phyloP scores from a whole-genome alignment of 2,329 filamentous ascomycete genomes.

The Paracorniculantispora psalliotae region DNA sequence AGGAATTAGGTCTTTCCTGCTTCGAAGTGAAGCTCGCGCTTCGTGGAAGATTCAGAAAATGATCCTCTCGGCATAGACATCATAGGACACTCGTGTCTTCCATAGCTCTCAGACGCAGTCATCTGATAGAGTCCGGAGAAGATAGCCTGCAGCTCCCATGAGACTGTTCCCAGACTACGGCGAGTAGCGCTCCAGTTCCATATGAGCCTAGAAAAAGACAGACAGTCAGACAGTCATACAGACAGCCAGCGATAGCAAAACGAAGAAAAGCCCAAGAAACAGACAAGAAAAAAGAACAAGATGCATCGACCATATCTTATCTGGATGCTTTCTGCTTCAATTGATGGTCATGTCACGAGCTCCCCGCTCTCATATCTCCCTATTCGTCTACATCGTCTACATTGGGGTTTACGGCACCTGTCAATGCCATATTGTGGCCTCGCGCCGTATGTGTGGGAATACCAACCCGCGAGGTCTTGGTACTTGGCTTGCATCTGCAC shows the following conservation, averaged over 20 bases:
- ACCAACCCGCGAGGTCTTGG: background rate
- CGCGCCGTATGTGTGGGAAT: background rate
- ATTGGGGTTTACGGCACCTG: background rate
- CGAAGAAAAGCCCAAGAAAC: slow-evolving; percentile 20
- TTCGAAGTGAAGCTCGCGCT: background rate
- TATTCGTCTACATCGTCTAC: slow-evolving; percentile 18
- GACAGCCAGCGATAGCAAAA: slow-evolving; percentile 59
- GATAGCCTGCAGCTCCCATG: slow-evolving; percentile 33
- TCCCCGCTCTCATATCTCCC: slow-evolving; percentile 38
- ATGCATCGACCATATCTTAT: slow-evolving; percentile 38
- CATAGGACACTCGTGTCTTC: slow-evolving; percentile 32
- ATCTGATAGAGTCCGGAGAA: slow-evolving; percentile 39
- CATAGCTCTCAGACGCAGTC: slow-evolving; percentile 44
- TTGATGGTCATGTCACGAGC: slow-evolving; percentile 10
- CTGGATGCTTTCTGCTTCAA: slow-evolving; percentile 22
- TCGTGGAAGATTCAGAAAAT: slow-evolving; percentile 5
- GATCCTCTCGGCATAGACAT: slow-evolving; percentile 26
- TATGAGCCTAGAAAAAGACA: slow-evolving; percentile 53
- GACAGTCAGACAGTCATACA: slow-evolving; percentile 26
- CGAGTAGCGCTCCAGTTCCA: slow-evolving; percentile 58
- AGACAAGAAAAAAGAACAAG: slow-evolving; percentile 23
- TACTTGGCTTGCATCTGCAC: background rate
- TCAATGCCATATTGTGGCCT: background rate
- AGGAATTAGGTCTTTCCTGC: background rate
- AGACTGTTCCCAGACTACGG: slow-evolving; percentile 51